Evolutionary conservation across 768 basidiomycete species (phyloP), one percentile per base, ranked within the genome.

Genomic region (Sporobolomyces pararoseus): DNA sequence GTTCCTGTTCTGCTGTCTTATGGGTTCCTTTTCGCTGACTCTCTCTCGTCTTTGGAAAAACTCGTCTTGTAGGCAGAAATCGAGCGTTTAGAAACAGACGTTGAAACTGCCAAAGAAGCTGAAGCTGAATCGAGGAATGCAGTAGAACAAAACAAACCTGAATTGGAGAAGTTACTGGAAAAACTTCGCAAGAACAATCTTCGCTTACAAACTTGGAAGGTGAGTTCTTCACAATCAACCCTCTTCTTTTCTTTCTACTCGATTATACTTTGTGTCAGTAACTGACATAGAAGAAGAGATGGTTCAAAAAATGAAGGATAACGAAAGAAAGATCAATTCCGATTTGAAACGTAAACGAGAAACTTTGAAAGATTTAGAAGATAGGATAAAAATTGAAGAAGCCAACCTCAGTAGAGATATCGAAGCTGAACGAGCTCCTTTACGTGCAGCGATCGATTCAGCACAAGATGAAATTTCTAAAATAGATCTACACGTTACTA

Each of bases 341-440:
- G n/a, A 60, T 19, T 1, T 69, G 10, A 1, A 9, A 0, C 71
- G 60, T 51, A 52, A 65, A 21, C 7, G 29, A 7, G 42, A 13
- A 25, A 53, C 44, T 21, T 83, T 84, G 53, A 69, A 72, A 23
- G 79, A 80, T 0, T 76, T 80, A n/a, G 78, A 84, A 2, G 73
- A 78, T 23, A 81, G 84, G 57, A 87, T 92, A 47, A 79, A 74
- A 2, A 81, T 81, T 34, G 89, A 89, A 77, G 81, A 82, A 13
- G 79, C 78, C 39, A 85, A 77, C 84, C 49, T 82, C 85, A 80
- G 86, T 81, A 68, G 72, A 32, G 53, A 68, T 55, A 29, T 65
- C 54, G 62, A 71, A 47, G 67, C 60, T 16, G 70, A 71, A 53
- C 73, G 63, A 21, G 25, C 53, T 7, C 67, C 67, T 2, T 49